Conservation (phyloP, 306 rosid genomes). For the Erythrophleum fordii region DNA sequence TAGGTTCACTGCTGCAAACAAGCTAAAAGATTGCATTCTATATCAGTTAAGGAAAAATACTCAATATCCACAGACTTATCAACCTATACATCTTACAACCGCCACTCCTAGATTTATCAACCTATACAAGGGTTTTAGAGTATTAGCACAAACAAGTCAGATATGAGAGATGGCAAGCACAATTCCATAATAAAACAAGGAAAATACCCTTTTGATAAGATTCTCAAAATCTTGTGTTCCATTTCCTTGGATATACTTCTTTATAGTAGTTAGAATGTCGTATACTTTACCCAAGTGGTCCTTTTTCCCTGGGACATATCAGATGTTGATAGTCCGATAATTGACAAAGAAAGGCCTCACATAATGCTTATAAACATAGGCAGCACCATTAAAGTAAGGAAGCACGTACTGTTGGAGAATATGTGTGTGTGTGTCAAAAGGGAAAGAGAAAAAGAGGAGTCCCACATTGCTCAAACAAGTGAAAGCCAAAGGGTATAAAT, state of each 20-base stretch:
- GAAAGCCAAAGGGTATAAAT: no score
- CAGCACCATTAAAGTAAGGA: conserved; percentile 93
- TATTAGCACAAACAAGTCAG: conserved; percentile 13
- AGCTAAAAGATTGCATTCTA: conserved; percentile 32
- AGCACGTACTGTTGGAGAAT: no score
- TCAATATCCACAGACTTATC: conserved; percentile 46
- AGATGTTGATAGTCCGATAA: conserved; percentile 76
- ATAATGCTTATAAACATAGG: conserved; percentile 86
- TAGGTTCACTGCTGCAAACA: no score
- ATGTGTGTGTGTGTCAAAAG: no score
- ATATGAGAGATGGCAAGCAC: conserved; percentile 8
- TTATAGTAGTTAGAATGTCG: conserved; percentile 81
- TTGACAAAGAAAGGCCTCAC: conserved; percentile 81
- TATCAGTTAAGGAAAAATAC: neutral
- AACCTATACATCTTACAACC: conserved; percentile 38
- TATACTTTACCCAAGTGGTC: conserved; percentile 59
- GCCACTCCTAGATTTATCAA: conserved; percentile 63
- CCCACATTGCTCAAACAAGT: no score
- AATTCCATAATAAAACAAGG: neutral
- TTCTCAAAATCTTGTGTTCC: conserved; percentile 76
- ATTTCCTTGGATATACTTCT: conserved; percentile 82
- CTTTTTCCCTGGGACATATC: conserved; percentile 91
- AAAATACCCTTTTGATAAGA: conserved; percentile 71
- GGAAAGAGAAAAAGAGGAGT: no score
- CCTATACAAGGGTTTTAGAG: conserved; percentile 53